These are phyloP conservation scores for Pichia sp. DNA, from an alignment of 1,139 yeast species.

Conservation along the genomic window DNA sequence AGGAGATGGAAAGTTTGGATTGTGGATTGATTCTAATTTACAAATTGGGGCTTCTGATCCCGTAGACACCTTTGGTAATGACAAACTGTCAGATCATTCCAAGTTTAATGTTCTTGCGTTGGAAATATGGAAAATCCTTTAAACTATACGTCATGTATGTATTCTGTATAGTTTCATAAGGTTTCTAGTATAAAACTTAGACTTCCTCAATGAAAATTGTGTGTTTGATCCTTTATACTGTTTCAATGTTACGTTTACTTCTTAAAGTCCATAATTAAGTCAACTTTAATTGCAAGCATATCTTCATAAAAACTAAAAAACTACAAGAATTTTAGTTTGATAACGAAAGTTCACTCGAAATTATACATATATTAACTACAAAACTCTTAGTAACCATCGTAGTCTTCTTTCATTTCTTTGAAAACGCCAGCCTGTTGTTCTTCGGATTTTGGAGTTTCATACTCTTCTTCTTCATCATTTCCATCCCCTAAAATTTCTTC, in stretches of 20 bases:
- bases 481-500: not conserved
- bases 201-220: no score
- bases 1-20: constrained; percentile 86
- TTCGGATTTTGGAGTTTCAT: constrained; percentile 7
- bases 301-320: no score
- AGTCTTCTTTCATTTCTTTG: constrained; percentile 24
- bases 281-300: no score
- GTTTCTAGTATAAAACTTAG: no score
- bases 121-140: constrained; percentile 71
- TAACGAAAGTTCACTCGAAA: no score
- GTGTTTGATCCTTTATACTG: no score
- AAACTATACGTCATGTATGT: no score
- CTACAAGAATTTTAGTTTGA: no score
- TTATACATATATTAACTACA: not conserved
- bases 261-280: no score
- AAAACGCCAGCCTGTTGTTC: constrained; percentile 14
- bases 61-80: constrained; percentile 88
- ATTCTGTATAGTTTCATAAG: no score
- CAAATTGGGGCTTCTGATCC: constrained; percentile 69
- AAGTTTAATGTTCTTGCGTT: constrained; percentile 69
- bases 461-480: constrained; percentile 5
- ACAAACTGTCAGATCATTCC: constrained; percentile 53
- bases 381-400: constrained; percentile 13
- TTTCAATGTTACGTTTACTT: no score
- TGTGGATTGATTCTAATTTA: constrained; percentile 76